Percentiles rank a stretch among this genome's conserved stretches.
Conservation (phyloP, 1,139 yeast species). For the Magnusiomyces ingens region DNA sequence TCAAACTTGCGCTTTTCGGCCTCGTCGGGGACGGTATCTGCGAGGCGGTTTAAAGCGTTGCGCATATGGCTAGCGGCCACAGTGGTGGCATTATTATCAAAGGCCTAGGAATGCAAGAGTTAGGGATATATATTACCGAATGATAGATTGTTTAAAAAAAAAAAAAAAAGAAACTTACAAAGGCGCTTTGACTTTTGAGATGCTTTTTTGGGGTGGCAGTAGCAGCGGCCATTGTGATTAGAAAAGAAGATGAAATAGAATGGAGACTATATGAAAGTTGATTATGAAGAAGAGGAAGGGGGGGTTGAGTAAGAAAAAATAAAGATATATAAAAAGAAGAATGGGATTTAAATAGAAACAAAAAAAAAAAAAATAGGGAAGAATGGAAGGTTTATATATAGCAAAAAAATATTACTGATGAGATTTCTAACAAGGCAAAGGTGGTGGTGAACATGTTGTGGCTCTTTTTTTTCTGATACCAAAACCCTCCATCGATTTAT, state of each 20-base stretch:
- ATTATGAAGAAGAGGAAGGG: neutral
- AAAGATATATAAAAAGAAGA: neutral
- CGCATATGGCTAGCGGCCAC: conserved; percentile 98
- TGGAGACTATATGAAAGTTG: neutral
- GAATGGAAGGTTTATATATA: neutral
- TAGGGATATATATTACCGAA: neutral
- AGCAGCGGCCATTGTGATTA: conserved; percentile 4
- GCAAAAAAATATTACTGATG: no score
- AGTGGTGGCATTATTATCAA: conserved; percentile 90
- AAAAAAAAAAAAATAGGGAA: no score
- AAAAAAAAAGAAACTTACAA: conserved; percentile 23
- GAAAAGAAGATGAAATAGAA: neutral
- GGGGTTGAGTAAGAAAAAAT: neutral
- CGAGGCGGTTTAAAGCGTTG: conserved; percentile 82
- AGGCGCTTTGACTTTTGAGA: conserved; percentile 17
- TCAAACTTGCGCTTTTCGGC: conserved; percentile 62
- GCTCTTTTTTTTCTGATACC: no score
- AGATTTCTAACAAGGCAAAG: no score
- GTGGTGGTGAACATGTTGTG: no score
- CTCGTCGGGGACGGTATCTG: conserved; percentile 64
- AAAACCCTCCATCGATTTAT: no score
- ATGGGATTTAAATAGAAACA: neutral
- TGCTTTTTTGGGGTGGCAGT: conserved; percentile 12
- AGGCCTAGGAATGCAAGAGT: conserved; percentile 46
- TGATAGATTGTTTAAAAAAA: neutral